A percentile compares a stretch with the other conserved stretches of the same genome.
Conservation (phyloP, 164 flowering plant species). For the Stephania yunnanensis region DNA sequence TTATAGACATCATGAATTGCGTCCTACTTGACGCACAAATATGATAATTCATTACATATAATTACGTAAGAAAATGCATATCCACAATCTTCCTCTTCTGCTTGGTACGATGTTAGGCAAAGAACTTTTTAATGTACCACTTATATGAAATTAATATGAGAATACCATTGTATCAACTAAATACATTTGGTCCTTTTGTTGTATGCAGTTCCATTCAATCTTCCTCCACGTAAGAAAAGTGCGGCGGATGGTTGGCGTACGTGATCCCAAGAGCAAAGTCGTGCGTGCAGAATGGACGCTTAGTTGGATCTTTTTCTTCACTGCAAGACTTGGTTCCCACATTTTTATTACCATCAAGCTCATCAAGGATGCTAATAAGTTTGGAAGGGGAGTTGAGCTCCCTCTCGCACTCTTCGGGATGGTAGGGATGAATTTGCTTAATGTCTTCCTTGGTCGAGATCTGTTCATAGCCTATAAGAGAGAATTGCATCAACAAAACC, state of each 20-base stretch:
- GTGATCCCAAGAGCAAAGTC: slow-evolving; percentile 46
- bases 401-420: slow-evolving; percentile 86
- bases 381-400: slow-evolving; percentile 68
- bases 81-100: too few relatives aligned
- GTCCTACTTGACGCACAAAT: too few relatives aligned
- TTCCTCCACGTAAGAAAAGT: slow-evolving; percentile 80
- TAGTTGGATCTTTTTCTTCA: slow-evolving; percentile 56
- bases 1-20: too few relatives aligned
- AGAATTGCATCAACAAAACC: slow-evolving; percentile 33
- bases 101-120: too few relatives aligned
- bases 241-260: slow-evolving; percentile 84
- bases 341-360: slow-evolving; percentile 70
- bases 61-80: too few relatives aligned
- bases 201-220: slow-evolving; percentile 76
- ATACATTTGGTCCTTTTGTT: not conserved
- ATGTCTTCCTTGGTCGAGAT: slow-evolving; percentile 68
- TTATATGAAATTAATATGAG: too few relatives aligned
- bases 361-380: slow-evolving; percentile 70
- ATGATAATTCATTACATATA: too few relatives aligned
- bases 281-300: slow-evolving; percentile 73
- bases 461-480: slow-evolving; percentile 60
- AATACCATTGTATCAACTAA: not conserved
- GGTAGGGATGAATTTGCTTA: slow-evolving; percentile 89
- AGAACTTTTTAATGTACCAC: too few relatives aligned
- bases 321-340: slow-evolving; percentile 61